Conservation (phyloP, 805 yeast species). For the Lipomyces chichibuensis region DNA sequence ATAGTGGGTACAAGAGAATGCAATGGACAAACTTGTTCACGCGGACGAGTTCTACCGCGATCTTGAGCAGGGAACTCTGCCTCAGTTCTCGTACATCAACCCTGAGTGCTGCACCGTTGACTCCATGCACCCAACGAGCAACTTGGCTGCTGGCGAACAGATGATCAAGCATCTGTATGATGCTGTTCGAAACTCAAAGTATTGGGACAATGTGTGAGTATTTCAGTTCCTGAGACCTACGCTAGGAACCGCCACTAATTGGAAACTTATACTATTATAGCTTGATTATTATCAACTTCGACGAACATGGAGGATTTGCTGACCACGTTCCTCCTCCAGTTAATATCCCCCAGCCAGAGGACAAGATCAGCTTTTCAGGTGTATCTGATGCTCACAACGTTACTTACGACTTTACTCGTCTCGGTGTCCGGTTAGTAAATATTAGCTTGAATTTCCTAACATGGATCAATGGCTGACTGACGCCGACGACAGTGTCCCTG, state of each 20-base stretch:
- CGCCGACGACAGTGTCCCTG: conserved; percentile 4
- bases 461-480: neutral
- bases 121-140: conserved; percentile 14
- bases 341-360: conserved; percentile 11
- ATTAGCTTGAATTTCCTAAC: neutral
- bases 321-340: conserved; percentile 11
- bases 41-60: conserved; percentile 8
- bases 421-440: conserved; percentile 5
- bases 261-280: neutral
- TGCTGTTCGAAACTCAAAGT: conserved; percentile 10
- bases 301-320: conserved; percentile 9
- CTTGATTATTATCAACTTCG: conserved; percentile 7
- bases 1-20: conserved; percentile 10
- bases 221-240: neutral
- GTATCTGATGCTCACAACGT: neutral
- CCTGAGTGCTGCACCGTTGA: conserved; percentile 14
- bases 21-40: neutral
- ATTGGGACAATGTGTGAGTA: conserved; percentile 9
- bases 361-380: conserved; percentile 4
- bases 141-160: conserved; percentile 9
- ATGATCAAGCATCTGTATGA: conserved; percentile 13
- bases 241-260: neutral
- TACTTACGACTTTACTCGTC: conserved; percentile 7
- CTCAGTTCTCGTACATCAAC: conserved; percentile 8
- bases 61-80: conserved; percentile 9